Base-by-base conservation (phyloP, 78 protist species). In the Cavenderia fasciculata region DNA sequence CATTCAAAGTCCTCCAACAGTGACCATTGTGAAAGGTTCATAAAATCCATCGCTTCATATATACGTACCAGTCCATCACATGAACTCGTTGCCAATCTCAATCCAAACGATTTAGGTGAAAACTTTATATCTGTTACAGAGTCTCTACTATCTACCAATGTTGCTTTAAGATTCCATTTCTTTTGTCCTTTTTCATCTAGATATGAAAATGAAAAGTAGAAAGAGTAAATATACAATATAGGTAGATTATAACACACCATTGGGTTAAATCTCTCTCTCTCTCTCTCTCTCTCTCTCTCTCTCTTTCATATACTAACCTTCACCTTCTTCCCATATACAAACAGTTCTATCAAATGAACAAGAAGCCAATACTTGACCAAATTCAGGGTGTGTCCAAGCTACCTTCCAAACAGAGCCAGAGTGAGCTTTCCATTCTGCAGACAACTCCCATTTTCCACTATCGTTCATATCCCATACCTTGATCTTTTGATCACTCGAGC, bases 321-420 rank as follows among this genome's bases (percentile, higher is more conserved):
- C 89, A 8, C 62, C 40, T 85, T 96, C 98, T 70, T 96, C 96
- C 97, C 97, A 96, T 8, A 96, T 86, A 87, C 70, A 43, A 31
- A 96, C 97, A 14, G 65, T 93, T 33, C 95, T 69, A 71, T 97
- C 98, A 59, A 86, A 75, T 36, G 95, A 86, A 78, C 98, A 96
- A 27, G 97, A 77, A 8, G 97, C 97, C 16, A 97, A 33, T n/a
- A 93, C 92, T 57, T 71, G 92, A 23, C 98, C 98, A 62, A 84
- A 97, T 59, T 97, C 97, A 0, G 98, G 98, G 43, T 97, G 97
- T 19, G 96, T 95, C 98, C 98, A 97, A 19, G 87, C 87, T 18
- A 97, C 86, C 52, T 92, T 69, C 96, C 95, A 92, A 16, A 95
- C 79, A 1, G 96, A 70, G 21, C 97, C 98, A 3, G 52, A 40